Evolutionary conservation across 73 alveolate genomes (phyloP), one percentile per base, ranked within the genome.

Genomic region (Effrenium voratum): DNA sequence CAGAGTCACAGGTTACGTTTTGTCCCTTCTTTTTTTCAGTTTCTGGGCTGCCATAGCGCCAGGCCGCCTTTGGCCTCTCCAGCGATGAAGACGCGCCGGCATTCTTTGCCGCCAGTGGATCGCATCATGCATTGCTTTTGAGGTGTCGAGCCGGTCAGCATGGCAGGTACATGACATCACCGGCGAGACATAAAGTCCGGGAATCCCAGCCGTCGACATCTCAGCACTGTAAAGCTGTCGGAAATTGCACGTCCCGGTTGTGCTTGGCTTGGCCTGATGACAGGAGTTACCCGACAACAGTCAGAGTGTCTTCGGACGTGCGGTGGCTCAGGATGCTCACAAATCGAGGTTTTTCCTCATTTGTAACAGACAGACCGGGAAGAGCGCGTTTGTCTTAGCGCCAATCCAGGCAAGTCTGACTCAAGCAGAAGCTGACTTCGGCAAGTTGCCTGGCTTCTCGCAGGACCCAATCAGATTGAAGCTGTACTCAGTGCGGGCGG

Each of bases 81-180:
- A 1, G 82, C 82, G 49, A 72, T 36, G 82, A 72, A 72, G 82
- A 36, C 49, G 49, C 75, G 75, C n/a, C 28, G 75, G 32, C 82
- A 16, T 26, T 32, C n/a, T 32, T n/a, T n/a, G n/a, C n/a, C n/a
- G n/a, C n/a, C n/a, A n/a, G n/a, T n/a, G n/a, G n/a, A n/a, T n/a
- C n/a, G n/a, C n/a, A n/a, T n/a, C n/a, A n/a, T n/a, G n/a, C n/a
- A n/a, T n/a, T n/a, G n/a, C n/a, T n/a, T n/a, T n/a, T n/a, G n/a
- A n/a, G n/a, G n/a, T n/a, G n/a, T 52, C 26, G 63, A 52, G 8
- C 63, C 63, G 63, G 8, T 8, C 63, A 52, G 63, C 8, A 59
- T 24, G 47, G 13, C 26, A 88, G 95, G 95, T 88, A 88, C 73
- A 88, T 88, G 95, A 88, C 95, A 1, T 63, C 84, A 1, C 95